Percentiles rank a stretch among this genome's conserved stretches.
These are phyloP conservation scores for Melampsora americana DNA, from an alignment of 1,284 basidiomycete genomes.

Conservation along the genomic window DNA sequence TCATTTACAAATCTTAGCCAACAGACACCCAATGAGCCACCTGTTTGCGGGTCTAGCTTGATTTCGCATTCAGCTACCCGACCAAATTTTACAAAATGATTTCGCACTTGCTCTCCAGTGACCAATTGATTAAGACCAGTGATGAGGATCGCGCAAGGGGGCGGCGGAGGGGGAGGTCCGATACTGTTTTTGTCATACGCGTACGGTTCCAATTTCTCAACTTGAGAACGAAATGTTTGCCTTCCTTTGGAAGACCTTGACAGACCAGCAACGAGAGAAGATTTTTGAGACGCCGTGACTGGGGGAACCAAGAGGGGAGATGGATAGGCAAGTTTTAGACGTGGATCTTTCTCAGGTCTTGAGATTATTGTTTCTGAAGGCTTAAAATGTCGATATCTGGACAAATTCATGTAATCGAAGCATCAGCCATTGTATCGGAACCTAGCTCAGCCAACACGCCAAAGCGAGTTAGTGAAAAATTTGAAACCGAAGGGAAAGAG, in stretches of 20 bases:
- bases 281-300: constrained; percentile 45
- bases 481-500: background rate
- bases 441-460: constrained; percentile 18
- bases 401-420: constrained; percentile 37
- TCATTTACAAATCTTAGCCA: constrained; percentile 65
- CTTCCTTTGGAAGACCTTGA: constrained; percentile 31
- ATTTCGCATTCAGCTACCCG: constrained; percentile 69
- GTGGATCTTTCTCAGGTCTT: constrained; percentile 20
- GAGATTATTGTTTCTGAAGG: constrained; percentile 22
- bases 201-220: constrained; percentile 10
- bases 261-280: constrained; percentile 46
- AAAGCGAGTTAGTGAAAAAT: background rate
- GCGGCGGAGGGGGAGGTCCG: constrained; percentile 69
- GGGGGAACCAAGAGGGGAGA: constrained; percentile 43
- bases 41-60: constrained; percentile 74
- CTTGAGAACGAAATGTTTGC: constrained; percentile 34
- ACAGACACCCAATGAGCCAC: constrained; percentile 77
- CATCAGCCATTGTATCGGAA: constrained; percentile 34
- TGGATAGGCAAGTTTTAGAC: constrained; percentile 45
- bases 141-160: constrained; percentile 65
- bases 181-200: constrained; percentile 75
- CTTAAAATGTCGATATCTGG: constrained; percentile 41
- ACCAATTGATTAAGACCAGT: constrained; percentile 70
- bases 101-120: constrained; percentile 65
- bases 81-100: constrained; percentile 69